Evolutionary conservation across 2,329 filamentous ascomycete genomes (phyloP), one percentile per base, ranked within the genome.

Genomic region (Chrysosphaeria jannelii): DNA sequence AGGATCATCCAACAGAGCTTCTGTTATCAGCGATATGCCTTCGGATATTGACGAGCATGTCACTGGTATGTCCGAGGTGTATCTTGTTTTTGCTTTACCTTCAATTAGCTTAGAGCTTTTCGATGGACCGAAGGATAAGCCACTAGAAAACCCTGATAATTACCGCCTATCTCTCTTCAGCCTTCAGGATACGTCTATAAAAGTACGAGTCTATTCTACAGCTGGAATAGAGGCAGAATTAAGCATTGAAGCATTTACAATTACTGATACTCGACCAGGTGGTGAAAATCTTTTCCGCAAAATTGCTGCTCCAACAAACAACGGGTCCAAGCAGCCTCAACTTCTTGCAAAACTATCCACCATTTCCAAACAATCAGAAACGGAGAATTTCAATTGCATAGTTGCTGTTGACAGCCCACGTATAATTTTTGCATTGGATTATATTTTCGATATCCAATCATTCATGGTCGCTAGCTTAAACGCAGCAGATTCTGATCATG

Each of bases 291-390:
- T 89, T 39, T 99, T 88, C 53, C 65, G 78, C 23, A 88, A 81
- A 41, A 91, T 97, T 46, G 93, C 97, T 85, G 79, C 79, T 2
- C 67, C 89, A 26, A 78, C 79, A 37, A 93, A 91, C 43, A 81
- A 78, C 34, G 70, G 79, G 26, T 78, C 85, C 21, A 79, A 93
- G 41, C 88, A 99, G 35, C 79, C 97, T n/a, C n/a, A n/a, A n/a
- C n/a, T n/a, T n/a, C n/a, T n/a, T n/a, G n/a, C n/a, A n/a, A n/a
- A n/a, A n/a, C n/a, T n/a, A n/a, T n/a, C n/a, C n/a, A n/a, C n/a
- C n/a, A n/a, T n/a, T n/a, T n/a, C n/a, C n/a, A n/a, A n/a, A n/a
- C n/a, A n/a, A n/a, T n/a, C n/a, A n/a, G n/a, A n/a, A n/a, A n/a
- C n/a, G n/a, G n/a, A n/a, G n/a, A 74, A 66, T 39, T 45, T 93